phyloP scores from a whole-genome alignment of 306 rosid genomes.

The Cicer cuneatum region DNA sequence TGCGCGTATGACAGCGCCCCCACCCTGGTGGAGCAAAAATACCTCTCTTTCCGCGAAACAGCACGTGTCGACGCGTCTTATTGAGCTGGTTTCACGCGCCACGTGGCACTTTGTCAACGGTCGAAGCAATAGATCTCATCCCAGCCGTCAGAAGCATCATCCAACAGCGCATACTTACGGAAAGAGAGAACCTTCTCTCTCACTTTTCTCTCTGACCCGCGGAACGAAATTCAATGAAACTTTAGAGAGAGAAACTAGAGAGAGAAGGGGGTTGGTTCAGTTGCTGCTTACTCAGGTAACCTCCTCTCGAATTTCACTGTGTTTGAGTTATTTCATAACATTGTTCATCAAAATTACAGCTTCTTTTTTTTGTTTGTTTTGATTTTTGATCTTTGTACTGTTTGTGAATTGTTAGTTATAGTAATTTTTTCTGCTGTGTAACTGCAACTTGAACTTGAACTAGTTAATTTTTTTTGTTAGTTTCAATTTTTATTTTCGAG shows the following conservation, averaged over 20 bases:
- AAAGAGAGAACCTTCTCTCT: conserved; percentile 45
- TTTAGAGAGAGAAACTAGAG: conserved; percentile 49
- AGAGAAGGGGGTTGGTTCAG: conserved; percentile 38
- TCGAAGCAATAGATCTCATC: conserved; percentile 55
- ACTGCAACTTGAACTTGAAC: conserved; percentile 41
- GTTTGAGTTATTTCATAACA: neutral
- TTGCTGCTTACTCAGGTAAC: conserved; percentile 52
- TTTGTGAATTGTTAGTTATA: conserved; percentile 48
- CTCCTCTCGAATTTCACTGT: conserved; percentile 37
- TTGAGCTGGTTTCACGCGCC: conserved; percentile 60
- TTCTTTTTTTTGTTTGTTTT: neutral
- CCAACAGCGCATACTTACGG: conserved; percentile 44
- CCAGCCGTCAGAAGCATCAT: conserved; percentile 68
- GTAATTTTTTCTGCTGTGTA: conserved; percentile 36
- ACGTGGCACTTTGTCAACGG: conserved; percentile 57
- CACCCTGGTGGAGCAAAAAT: neutral
- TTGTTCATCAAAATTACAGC: conserved; percentile 30
- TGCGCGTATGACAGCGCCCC: conserved; percentile 17
- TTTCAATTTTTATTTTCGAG: conserved; percentile 16
- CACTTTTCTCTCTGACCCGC: conserved; percentile 49
- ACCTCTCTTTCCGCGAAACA: conserved; percentile 64
- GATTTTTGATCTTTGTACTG: conserved; percentile 25
- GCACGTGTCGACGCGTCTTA: conserved; percentile 79
- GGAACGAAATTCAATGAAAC: conserved; percentile 30
- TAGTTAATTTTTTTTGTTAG: conserved; percentile 33